Evolutionary conservation across 768 basidiomycete species (phyloP).

Genomic region (Leucocoprinus leucothites): DNA sequence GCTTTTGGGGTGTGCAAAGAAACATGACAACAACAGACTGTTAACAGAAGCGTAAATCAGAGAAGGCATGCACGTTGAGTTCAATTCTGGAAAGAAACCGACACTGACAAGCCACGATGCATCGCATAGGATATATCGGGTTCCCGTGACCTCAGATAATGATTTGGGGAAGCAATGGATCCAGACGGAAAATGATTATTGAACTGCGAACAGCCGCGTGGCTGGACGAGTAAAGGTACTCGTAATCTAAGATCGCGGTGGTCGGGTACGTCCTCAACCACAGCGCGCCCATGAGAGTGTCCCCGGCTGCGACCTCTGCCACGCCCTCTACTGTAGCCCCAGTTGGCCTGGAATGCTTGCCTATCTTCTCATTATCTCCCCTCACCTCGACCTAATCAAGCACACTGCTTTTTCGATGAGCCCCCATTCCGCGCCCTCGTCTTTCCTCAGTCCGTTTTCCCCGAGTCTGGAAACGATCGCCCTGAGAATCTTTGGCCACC

Average conservation of each 20-base stretch:
- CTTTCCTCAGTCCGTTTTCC: not conserved
- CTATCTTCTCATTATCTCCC: not conserved
- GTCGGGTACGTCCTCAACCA: not conserved
- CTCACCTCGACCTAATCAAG: not conserved
- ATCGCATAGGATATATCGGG: not conserved
- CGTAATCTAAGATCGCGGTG: conserved; percentile 4
- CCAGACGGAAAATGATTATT: not conserved
- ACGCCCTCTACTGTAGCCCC: conserved; percentile 19
- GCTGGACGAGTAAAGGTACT: not conserved
- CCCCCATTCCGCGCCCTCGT: not conserved
- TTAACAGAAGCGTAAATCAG: too few relatives aligned
- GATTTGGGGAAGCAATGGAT: not conserved
- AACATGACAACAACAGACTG: too few relatives aligned
- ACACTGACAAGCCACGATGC: not conserved
- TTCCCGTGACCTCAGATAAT: not conserved
- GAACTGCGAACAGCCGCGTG: not conserved
- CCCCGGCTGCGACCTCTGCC: conserved; percentile 39
- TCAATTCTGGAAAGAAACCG: too few relatives aligned
- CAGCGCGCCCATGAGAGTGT: not conserved
- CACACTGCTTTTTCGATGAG: not conserved
- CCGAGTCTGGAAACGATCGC: conserved; percentile 20
- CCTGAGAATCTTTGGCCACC: too few relatives aligned
- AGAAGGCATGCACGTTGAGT: too few relatives aligned
- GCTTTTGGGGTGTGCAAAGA: too few relatives aligned
- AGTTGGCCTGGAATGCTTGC: conserved; percentile 1